Base-by-base conservation (phyloP, 106 monocot species). In the Dioscorea alata region DNA sequence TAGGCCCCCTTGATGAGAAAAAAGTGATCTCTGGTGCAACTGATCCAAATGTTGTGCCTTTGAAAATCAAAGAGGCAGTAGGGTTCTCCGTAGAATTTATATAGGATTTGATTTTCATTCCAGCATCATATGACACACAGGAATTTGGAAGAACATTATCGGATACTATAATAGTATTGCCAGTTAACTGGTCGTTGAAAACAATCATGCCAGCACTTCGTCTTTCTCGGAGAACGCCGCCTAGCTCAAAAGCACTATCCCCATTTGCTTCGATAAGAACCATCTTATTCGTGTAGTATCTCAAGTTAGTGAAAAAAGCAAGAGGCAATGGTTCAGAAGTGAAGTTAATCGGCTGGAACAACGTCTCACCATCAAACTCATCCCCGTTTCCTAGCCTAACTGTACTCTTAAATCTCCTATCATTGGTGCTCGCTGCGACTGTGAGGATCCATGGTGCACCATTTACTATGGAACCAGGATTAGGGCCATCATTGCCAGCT, bases 401-500 rank as follows among this genome's bases (percentile, higher is more conserved):
- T 4, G 33, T 64, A 4, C 17, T 14, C 13, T 33, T 13, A 35
- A 64, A 12, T 16, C 23, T 34, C 33, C 64, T 21, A 25, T 64
- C 64, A 6, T 8, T 32, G 32, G 64, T 64, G 13, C 16, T 64
- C 2, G 64, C 34, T 4, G 23, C 64, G 4, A 64, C 34, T 9
- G 64, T 64, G 21, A 64, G 64, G 17, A 64, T 33, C 64, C 64
- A 64, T 17, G 34, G 64, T 16, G 64, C 64, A 21, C 25, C 14
- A 35, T 64, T 64, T 32, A 34, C 17, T 7, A 69, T 17, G 0
- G 52, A 23, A 1, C 20, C 10, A 4, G 25, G 6, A 4, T 2
- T 0, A 1, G 76, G 76, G 10, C 76, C 76, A 2, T 5, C 15
- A 8, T 76, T 76, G 12, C 76, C 69, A 5, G 19, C 76, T 2